Conservation (phyloP, 257 asterid species). For the Cordia subcordata region DNA sequence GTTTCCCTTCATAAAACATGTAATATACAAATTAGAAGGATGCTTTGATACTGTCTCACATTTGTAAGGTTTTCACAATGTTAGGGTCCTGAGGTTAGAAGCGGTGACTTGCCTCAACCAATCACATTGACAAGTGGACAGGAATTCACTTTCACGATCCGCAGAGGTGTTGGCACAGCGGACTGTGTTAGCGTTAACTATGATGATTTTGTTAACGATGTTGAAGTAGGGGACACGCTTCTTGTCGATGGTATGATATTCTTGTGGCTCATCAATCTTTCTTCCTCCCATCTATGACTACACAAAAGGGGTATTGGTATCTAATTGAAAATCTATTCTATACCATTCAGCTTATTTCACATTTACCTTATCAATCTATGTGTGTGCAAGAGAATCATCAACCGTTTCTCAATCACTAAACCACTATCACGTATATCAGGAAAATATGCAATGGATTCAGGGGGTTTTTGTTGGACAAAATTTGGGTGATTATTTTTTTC, state of each 20-base stretch:
- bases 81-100: constrained; percentile 99
- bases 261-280: constrained; percentile 1
- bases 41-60: not conserved
- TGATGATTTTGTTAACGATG: constrained; percentile 97
- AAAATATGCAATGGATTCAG: no score
- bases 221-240: constrained; percentile 92
- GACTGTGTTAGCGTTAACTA: constrained; percentile 95
- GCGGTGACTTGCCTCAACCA: constrained; percentile 99
- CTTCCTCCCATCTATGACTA: not conserved
- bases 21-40: no score
- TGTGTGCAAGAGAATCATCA: no score
- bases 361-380: no score
- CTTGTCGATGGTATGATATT: constrained; percentile 80
- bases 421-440: no score
- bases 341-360: no score
- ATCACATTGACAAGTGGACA: constrained; percentile 67
- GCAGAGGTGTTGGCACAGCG: constrained; percentile 89
- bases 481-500: no score
- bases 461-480: no score
- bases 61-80: constrained; percentile 21
- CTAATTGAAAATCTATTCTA: not conserved
- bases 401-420: no score
- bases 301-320: not conserved
- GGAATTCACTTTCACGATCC: constrained; percentile 94
- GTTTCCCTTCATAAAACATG: constrained; percentile 9